phyloP scores from a whole-genome alignment of 306 rosid species.

The Gynostemma pentaphyllum region DNA sequence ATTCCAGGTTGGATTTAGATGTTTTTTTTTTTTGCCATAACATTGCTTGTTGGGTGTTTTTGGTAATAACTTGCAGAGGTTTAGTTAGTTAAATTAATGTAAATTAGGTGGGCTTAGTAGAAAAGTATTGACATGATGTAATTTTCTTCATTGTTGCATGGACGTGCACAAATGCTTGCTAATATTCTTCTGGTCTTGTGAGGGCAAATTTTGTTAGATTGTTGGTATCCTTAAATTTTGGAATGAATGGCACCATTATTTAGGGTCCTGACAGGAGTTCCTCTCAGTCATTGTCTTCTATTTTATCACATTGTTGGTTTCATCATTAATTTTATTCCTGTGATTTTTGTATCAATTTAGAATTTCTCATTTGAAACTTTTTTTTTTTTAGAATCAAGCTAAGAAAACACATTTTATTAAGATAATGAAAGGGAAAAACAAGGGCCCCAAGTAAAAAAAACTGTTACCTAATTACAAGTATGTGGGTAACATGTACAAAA shows the following conservation, averaged over 20 bases:
- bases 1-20: too few relatives aligned
- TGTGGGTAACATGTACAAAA: too few relatives aligned
- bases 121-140: neutral
- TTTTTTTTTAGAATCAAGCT: too few relatives aligned
- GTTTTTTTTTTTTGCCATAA: too few relatives aligned
- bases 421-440: too few relatives aligned
- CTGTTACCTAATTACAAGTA: too few relatives aligned
- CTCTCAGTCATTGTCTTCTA: neutral
- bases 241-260: neutral
- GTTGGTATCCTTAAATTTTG: neutral
- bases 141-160: neutral
- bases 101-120: neutral
- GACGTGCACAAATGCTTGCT: neutral
- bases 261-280: neutral
- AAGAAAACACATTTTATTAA: too few relatives aligned
- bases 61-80: neutral
- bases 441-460: too few relatives aligned
- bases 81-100: neutral
- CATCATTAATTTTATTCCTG: neutral
- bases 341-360: neutral
- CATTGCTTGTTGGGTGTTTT: too few relatives aligned
- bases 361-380: neutral
- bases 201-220: neutral
- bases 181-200: neutral
- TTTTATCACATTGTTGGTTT: neutral